phyloP scores from a whole-genome alignment of 176 grass and related monocot genomes.

The Bromus sterilis region DNA sequence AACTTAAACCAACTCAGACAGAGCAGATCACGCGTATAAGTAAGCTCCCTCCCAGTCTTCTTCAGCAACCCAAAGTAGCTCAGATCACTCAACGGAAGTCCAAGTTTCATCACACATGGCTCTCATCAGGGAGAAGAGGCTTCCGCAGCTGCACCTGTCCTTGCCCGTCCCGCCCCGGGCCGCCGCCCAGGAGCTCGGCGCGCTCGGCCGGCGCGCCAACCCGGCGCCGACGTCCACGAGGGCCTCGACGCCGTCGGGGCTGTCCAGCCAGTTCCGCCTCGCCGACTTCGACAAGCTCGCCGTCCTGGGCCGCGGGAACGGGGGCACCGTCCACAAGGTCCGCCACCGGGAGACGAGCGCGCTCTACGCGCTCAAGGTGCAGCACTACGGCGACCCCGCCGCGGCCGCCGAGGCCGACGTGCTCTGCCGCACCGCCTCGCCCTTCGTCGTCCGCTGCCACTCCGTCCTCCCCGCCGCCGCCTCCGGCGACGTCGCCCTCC shows the following conservation, averaged over 20 bases:
- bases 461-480: slow-evolving; percentile 7
- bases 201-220: too few species aligned
- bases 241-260: background rate
- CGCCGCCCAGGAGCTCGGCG: background rate
- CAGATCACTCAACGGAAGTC: background rate
- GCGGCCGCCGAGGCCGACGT: slow-evolving; percentile 35
- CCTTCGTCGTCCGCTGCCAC: slow-evolving; percentile 49
- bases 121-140: background rate
- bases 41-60: background rate
- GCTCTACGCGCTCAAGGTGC: slow-evolving; percentile 53
- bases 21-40: background rate
- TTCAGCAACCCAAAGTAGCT: background rate
- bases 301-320: slow-evolving; percentile 43
- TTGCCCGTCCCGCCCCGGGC: background rate
- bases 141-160: too few species aligned
- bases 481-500: slow-evolving; percentile 20
- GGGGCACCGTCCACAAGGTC: slow-evolving; percentile 46
- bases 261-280: slow-evolving; percentile 7
- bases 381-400: slow-evolving; percentile 22
- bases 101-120: background rate
- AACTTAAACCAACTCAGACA: background rate
- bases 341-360: slow-evolving; percentile 28
- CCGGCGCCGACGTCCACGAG: background rate
- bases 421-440: slow-evolving; percentile 38
- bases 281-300: slow-evolving; percentile 24